Conservation (phyloP, 257 asterid genomes). For the Solanum verrucosum region DNA sequence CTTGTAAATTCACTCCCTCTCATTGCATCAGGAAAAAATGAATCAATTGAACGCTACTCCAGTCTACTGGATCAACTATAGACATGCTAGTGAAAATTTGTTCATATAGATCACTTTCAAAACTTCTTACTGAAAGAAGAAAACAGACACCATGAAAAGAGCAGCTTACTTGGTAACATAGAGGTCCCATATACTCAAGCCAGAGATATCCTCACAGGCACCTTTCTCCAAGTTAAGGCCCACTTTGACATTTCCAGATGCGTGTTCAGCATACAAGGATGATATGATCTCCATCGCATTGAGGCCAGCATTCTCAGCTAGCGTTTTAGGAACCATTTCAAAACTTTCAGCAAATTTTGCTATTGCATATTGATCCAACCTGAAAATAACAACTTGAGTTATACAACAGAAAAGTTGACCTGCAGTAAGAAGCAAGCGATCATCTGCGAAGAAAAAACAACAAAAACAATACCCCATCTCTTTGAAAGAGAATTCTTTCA, state of each 20-base stretch:
- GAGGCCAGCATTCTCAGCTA: conserved; percentile 98
- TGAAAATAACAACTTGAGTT: conserved; percentile 16
- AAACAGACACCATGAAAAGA: neutral
- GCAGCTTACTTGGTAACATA: conserved; percentile 67
- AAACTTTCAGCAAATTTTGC: conserved; percentile 95
- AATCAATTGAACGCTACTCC: neutral
- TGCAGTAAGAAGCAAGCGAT: neutral
- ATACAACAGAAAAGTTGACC: conserved; percentile 1
- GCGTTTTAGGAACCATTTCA: conserved; percentile 90
- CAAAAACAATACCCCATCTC: conserved; percentile 74
- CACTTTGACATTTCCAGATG: conserved; percentile 67
- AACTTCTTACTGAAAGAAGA: neutral
- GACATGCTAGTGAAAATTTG: neutral
- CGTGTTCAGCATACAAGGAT: conserved; percentile 85
- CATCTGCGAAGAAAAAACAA: neutral
- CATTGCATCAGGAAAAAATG: neutral
- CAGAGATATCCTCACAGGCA: conserved; percentile 61
- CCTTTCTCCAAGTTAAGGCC: conserved; percentile 88
- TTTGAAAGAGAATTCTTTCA: conserved; percentile 84
- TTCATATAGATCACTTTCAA: neutral
- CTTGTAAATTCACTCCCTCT: neutral
- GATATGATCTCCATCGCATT: conserved; percentile 89
- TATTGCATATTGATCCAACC: conserved; percentile 94
- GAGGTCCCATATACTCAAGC: conserved; percentile 72
- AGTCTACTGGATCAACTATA: neutral